Evolutionary conservation across 352 stramenopile genomes (phyloP), one percentile per base, ranked within the genome.

Genomic region (Globisporangium spiculum): DNA sequence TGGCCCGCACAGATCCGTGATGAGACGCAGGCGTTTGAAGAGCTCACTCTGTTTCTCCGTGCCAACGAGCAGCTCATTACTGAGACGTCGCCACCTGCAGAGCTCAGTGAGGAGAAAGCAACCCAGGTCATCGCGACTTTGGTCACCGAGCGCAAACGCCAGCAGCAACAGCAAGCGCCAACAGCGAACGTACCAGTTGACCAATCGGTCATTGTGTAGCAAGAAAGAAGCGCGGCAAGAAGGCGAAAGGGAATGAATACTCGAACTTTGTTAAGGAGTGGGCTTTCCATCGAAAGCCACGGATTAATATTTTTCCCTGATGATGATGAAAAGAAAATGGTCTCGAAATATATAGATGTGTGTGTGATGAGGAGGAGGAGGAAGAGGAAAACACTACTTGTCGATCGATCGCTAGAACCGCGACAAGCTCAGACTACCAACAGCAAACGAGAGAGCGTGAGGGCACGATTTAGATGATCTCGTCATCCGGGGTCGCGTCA

Each of bases 401-500:
- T 24, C 44, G 44, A 24, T 52, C 44, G 6, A 52, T 22, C 18
- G 38, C 4, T 16, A 9, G 9, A 46, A 14, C 10, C 12, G 38
- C 38, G 44, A 24, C 18, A 52, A 52, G 44, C 18, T n/a, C 44
- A 30, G 34, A 38, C 54, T 61, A 36, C 36, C n/a, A 62, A 62
- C 56, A 62, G 18, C n/a, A 50, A 62, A 46, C 4, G 30, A 48
- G 55, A 44, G 54, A 24, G 26, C 16, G 54, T 16, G n/a, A 30
- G 38, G 12, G 38, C 12, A 46, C 38, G n/a, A 22, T 8, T 55
- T 76, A 83, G 56, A 83, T 44, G 30, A 84, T 68, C 8, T 88
- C 84, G 56, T 92, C 80, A 52, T 52, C 44, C 5, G 84, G 79
- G 22, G 83, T 81, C 44, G 83, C 76, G 68, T 95, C 85, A 61